phyloP scores from a whole-genome alignment of 768 basidiomycete genomes.

The Xerocomellus dryophilus region DNA sequence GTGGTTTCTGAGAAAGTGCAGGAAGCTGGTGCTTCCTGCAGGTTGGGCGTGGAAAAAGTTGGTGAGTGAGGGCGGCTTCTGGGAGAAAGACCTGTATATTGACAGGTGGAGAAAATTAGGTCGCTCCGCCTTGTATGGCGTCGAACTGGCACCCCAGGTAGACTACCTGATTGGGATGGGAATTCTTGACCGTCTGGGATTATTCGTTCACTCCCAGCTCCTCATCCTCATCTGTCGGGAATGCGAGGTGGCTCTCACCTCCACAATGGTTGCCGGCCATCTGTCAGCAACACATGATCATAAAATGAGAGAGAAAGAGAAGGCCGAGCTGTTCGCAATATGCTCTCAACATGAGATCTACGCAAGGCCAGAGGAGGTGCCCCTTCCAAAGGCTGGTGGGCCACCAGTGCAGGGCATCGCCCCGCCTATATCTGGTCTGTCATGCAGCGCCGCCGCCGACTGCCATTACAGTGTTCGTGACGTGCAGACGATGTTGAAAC shows the following conservation, averaged over 20 bases:
- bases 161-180: background rate
- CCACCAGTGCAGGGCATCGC: slow-evolving; percentile 1
- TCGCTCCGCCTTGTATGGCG: background rate
- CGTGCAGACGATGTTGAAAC: slow-evolving; percentile 1
- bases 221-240: background rate
- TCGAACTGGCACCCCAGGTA: background rate
- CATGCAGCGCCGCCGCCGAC: background rate
- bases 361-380: background rate
- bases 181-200: background rate
- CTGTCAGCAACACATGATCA: background rate
- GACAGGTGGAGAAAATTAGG: background rate
- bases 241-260: background rate
- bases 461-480: slow-evolving; percentile 1
- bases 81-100: background rate
- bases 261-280: background rate
- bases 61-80: background rate
- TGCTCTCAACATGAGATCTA: background rate
- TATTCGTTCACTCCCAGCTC: background rate
- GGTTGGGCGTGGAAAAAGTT: background rate
- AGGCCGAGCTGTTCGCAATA: background rate
- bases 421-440: background rate
- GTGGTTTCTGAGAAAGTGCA: background rate
- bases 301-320: background rate
- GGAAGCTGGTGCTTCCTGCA: background rate
- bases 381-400: background rate